phyloP scores from a whole-genome alignment of 2,329 filamentous ascomycete species.

The Fusarium chlamydosporum region DNA sequence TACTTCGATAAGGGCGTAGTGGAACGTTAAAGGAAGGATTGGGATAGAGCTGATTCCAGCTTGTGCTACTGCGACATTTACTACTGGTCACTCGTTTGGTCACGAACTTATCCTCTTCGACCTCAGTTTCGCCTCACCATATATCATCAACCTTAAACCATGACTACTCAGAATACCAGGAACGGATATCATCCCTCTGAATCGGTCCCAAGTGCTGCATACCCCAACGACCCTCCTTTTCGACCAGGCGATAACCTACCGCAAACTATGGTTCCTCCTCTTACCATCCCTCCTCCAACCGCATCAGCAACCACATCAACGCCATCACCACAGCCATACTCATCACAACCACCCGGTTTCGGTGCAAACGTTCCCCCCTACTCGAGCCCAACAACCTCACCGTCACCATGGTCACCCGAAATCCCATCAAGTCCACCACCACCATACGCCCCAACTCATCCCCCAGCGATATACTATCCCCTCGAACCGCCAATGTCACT shows the following conservation, averaged over 20 bases:
- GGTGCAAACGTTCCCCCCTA: conserved; percentile 29
- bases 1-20: neutral
- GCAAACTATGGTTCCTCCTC: conserved; percentile 18
- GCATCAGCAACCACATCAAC: conserved; percentile 20
- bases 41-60: conserved; percentile 6
- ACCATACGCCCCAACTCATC: conserved; percentile 50
- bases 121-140: conserved; percentile 1
- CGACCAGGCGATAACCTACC: conserved; percentile 39
- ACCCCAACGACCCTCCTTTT: conserved; percentile 52
- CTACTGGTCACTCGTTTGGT: neutral
- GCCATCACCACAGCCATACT: conserved; percentile 32
- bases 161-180: conserved; percentile 39
- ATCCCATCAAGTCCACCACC: conserved; percentile 48
- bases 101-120: neutral
- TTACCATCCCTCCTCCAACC: conserved; percentile 6
- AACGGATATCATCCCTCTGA: conserved; percentile 50
- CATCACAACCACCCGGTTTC: conserved; percentile 25
- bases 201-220: conserved; percentile 52
- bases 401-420: conserved; percentile 38
- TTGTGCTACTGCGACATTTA: conserved; percentile 2
- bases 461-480: conserved; percentile 48
- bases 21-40: neutral
- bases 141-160: conserved; percentile 18
- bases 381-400: conserved; percentile 16
- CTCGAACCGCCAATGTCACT: conserved; percentile 30